Evolutionary conservation across 2,329 filamentous ascomycete genomes (phyloP).

Genomic region (Canariomyces notabilis): DNA sequence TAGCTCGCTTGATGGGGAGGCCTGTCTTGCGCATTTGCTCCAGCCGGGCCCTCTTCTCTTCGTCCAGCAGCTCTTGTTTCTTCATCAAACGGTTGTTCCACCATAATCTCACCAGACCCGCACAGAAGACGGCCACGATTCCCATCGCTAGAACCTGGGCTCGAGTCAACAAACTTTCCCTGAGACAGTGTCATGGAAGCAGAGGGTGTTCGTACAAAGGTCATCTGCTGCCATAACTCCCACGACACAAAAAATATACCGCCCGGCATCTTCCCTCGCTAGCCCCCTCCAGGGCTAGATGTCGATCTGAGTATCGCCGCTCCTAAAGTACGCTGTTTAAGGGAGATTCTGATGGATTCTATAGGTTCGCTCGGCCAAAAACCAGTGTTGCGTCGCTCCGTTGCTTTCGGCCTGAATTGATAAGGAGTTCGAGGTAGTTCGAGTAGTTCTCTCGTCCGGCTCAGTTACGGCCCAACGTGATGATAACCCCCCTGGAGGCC

Average conservation of each 20-base stretch:
- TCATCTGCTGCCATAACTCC: conserved; percentile 85
- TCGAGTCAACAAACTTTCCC: conserved; percentile 20
- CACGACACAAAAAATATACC: conserved; percentile 61
- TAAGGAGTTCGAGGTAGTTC: too few relatives aligned
- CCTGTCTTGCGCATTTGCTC: conserved; percentile 52
- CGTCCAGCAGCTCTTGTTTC: conserved; percentile 60
- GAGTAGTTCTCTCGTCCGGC: too few relatives aligned
- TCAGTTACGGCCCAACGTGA: not conserved
- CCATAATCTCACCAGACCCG: conserved; percentile 64
- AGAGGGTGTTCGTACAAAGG: conserved; percentile 60
- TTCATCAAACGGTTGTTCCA: conserved; percentile 51
- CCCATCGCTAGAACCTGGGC: conserved; percentile 64
- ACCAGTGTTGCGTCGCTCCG: too few relatives aligned
- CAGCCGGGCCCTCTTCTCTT: conserved; percentile 54
- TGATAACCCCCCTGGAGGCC: not conserved
- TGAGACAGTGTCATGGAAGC: not conserved
- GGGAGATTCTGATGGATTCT: too few relatives aligned
- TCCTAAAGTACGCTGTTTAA: too few relatives aligned
- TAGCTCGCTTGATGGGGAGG: conserved; percentile 37
- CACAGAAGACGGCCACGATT: conserved; percentile 64
- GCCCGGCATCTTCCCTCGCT: conserved; percentile 33
- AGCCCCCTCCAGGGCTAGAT: not conserved
- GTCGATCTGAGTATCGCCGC: too few relatives aligned
- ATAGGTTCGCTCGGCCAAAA: too few relatives aligned
- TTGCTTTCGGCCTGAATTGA: too few relatives aligned